Evolutionary conservation across 306 rosid species (phyloP), one percentile per base, ranked within the genome.

Genomic region (Vachellia collinsii): DNA sequence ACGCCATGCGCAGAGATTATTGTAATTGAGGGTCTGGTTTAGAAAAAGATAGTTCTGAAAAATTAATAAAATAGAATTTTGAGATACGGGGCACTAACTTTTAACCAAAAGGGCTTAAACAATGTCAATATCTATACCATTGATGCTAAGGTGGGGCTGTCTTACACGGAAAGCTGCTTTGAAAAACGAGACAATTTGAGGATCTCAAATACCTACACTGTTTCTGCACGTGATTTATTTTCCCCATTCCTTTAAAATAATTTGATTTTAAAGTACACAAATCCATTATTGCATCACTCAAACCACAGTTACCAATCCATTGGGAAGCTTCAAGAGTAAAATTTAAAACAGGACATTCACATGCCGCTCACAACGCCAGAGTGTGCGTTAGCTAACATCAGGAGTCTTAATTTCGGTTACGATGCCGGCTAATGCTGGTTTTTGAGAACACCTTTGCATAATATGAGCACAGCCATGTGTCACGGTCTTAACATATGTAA

Each of bases 141-240:
- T 61, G 25, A 61, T 11, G 39, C 39, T 25, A 11, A 11, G 39
- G 22, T 44, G 74, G n/a, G 83, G 76, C 41, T 83, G 42, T 67
- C 67, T 70, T 37, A 54, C 79, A 22, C 39, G 41, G 67, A 83
- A 83, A 78, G 83, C 59, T 46, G 51, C 38, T 74, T 54, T n/a
- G 29, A 58, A n/a, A 29, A 36, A 72, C 72, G 50, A 83, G 69
- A 20, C 76, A 78, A 37, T 51, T 78, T 56, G 70, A 70, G 39
- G 44, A 70, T 70, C 74, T 44, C 54, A 44, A 70, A 70, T 43
- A 11, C 34, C 22, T 22, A 10, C 4, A 22, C 39, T 43, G 50
- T 70, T 70, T 43, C 56, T 22, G 3, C 37, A 69, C 53, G 51
- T 69, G 74, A 69, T 20, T 69, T n/a, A 22, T 43, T 70, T 23